Evolutionary conservation across 257 asterid genomes (phyloP).

Genomic region (Ophiorrhiza pumila): DNA sequence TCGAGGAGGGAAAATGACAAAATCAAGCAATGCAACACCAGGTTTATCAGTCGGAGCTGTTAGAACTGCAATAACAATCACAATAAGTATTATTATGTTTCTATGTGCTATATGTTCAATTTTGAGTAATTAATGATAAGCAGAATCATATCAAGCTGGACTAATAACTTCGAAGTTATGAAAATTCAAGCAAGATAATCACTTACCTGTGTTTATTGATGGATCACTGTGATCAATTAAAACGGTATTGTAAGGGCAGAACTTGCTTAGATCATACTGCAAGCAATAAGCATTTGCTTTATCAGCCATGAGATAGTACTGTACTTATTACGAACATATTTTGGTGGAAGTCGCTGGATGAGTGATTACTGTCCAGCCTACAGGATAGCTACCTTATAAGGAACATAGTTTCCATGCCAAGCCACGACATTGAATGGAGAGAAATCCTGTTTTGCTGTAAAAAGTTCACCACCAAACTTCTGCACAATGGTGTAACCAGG

Average conservation of each 20-base stretch:
- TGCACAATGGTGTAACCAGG: slow-evolving; percentile 90
- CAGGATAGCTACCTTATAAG: slow-evolving; percentile 62
- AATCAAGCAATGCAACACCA: slow-evolving; percentile 96
- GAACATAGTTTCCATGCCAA: slow-evolving; percentile 96
- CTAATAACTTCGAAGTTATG: neutral
- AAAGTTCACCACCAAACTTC: slow-evolving; percentile 93
- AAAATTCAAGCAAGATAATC: slow-evolving; percentile 2
- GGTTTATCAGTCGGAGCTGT: slow-evolving; percentile 92
- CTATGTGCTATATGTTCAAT: neutral
- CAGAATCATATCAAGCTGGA: neutral
- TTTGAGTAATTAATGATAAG: neutral
- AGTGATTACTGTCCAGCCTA: neutral
- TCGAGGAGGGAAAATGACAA: slow-evolving; percentile 94
- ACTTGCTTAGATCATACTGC: slow-evolving; percentile 91
- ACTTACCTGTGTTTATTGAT: slow-evolving; percentile 86
- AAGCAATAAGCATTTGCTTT: slow-evolving; percentile 22
- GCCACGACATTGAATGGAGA: slow-evolving; percentile 97
- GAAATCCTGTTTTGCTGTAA: slow-evolving; percentile 91
- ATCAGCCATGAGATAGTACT: slow-evolving; percentile 20
- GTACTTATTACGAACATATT: neutral
- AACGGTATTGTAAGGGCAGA: slow-evolving; percentile 94
- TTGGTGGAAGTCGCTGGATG: slow-evolving; percentile 5
- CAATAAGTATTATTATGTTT: neutral
- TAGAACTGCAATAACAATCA: slow-evolving; percentile 58
- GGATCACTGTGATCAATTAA: slow-evolving; percentile 92